Conservation (phyloP, 2,329 filamentous ascomycete species). For the Rutstroemia sp. region DNA sequence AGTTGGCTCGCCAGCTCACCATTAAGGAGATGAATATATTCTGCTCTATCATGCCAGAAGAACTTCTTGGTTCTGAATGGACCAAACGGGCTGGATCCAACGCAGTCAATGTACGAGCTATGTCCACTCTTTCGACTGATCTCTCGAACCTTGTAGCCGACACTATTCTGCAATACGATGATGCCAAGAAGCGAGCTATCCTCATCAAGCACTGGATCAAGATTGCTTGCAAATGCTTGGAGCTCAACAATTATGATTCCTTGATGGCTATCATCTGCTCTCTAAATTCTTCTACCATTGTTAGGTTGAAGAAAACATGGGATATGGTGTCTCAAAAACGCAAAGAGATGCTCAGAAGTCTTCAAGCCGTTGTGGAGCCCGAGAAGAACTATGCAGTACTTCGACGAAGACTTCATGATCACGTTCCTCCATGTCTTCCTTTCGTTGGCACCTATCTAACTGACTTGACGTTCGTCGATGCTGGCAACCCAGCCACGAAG, state of each 20-base stretch:
- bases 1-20: conserved; percentile 86
- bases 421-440: conserved; percentile 85
- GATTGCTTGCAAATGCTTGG: conserved; percentile 76
- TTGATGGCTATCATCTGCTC: conserved; percentile 97
- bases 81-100: conserved; percentile 76
- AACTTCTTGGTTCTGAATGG: conserved; percentile 88
- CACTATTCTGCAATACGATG: conserved; percentile 80
- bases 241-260: conserved; percentile 92
- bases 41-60: conserved; percentile 84
- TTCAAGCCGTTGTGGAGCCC: conserved; percentile 82
- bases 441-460: conserved; percentile 96
- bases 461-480: conserved; percentile 91
- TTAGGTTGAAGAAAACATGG: conserved; percentile 85
- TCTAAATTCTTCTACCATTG: conserved; percentile 84
- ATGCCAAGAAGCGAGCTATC: conserved; percentile 82
- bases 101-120: conserved; percentile 84
- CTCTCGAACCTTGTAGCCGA: conserved; percentile 89
- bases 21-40: conserved; percentile 88
- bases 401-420: conserved; percentile 73
- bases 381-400: conserved; percentile 87
- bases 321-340: conserved; percentile 79
- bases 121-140: conserved; percentile 88
- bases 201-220: conserved; percentile 99
- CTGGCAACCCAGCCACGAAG: conserved; percentile 82
- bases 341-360: conserved; percentile 66